Percentiles rank a stretch among this genome's conserved stretches.
phyloP scores from a whole-genome alignment of 1,139 yeast genomes.

The Diutina pseudorugosa region DNA sequence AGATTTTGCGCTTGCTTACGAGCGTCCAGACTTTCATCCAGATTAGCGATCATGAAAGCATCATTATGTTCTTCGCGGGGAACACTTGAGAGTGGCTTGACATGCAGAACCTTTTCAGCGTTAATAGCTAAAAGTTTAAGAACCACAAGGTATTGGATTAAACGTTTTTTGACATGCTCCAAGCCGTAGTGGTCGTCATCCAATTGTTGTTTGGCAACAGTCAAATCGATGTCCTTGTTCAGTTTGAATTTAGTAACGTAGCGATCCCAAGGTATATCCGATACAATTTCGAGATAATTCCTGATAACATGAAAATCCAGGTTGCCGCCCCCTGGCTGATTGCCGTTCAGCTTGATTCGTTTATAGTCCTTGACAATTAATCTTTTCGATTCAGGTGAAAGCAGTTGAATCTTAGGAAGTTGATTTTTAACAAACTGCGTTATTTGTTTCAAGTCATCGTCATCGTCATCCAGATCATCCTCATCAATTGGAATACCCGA shows the following conservation, averaged over 20 bases:
- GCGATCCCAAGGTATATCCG: conserved; percentile 54
- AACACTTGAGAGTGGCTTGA: neutral
- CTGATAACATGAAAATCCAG: conserved; percentile 68
- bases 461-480: conserved; percentile 28
- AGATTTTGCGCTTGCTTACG: conserved; percentile 18
- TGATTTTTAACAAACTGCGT: conserved; percentile 34
- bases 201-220: conserved; percentile 44
- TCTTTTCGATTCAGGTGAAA: conserved; percentile 39
- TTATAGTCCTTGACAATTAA: conserved; percentile 52
- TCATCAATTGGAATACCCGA: conserved; percentile 9
- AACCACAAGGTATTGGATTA: conserved; percentile 12
- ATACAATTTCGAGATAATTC: conserved; percentile 57
- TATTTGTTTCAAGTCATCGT: conserved; percentile 33
- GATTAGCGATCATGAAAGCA: conserved; percentile 24
- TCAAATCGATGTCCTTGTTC: conserved; percentile 39
- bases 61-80: conserved; percentile 7
- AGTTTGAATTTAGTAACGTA: conserved; percentile 25
- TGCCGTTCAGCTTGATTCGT: conserved; percentile 27
- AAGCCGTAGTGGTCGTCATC: conserved; percentile 82
- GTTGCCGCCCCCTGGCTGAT: conserved; percentile 38
- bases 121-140: conserved; percentile 1
- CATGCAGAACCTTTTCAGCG: neutral
- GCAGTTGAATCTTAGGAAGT: conserved; percentile 26
- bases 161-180: conserved; percentile 66
- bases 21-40: conserved; percentile 21